phyloP scores from a whole-genome alignment of 805 yeast species.

The Hanseniaspora nectarophila region DNA sequence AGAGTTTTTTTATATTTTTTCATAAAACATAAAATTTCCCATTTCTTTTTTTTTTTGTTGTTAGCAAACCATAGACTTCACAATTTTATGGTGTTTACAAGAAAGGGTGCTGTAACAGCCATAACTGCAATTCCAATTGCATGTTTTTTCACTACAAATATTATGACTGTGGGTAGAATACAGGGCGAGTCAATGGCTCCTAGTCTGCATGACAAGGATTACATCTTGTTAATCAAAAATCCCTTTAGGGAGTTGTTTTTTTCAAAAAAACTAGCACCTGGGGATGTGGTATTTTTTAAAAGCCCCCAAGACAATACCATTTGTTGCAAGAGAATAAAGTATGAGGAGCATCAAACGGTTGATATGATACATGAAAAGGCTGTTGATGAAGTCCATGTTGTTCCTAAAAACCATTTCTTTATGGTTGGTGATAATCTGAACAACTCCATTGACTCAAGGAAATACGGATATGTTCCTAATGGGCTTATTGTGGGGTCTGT shows the following conservation, averaged over 20 bases:
- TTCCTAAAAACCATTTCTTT: constrained; percentile 9
- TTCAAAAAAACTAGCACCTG: background rate
- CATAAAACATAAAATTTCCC: no score
- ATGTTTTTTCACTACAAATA: background rate
- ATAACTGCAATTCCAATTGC: background rate
- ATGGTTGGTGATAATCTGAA: constrained; percentile 12
- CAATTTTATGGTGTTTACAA: background rate
- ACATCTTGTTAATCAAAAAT: background rate
- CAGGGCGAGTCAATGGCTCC: constrained; percentile 14
- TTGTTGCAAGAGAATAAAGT: constrained; percentile 9
- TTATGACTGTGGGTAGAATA: constrained; percentile 9
- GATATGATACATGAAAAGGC: background rate
- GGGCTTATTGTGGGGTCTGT: constrained; percentile 9
- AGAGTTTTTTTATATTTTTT: no score
- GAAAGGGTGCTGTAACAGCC: background rate
- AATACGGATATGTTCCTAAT: constrained; percentile 12
- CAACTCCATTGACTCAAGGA: constrained; percentile 13
- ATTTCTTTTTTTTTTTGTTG: no score
- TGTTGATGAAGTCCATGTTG: background rate
- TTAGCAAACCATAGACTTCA: background rate
- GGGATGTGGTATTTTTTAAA: constrained; percentile 9
- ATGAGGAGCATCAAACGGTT: background rate
- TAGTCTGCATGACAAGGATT: background rate
- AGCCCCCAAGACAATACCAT: constrained; percentile 6
- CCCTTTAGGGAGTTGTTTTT: background rate